Evolutionary conservation across 2,329 filamentous ascomycete genomes (phyloP), one percentile per base, ranked within the genome.

Genomic region (Parascedosporium putredinis): DNA sequence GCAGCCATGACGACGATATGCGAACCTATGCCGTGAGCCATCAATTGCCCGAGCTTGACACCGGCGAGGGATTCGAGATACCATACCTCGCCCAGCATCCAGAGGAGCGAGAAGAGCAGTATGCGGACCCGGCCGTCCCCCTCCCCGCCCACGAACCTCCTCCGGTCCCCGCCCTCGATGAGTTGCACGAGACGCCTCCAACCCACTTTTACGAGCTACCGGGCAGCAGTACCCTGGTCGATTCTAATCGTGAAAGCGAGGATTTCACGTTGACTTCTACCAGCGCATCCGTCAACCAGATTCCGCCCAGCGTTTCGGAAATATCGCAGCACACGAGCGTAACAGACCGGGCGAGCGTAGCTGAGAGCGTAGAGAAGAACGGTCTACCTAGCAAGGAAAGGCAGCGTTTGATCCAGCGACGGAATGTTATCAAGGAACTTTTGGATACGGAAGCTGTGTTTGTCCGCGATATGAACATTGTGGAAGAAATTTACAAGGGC

Each of bases 401-500:
- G 53, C 83, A 84, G 53, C 81, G 86, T n/a, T 71, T 97, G 7
- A 79, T 79, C 46, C 86, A 91, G 62, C 84, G 93, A 18, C 81
- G 84, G 50, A 81, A 94, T 62, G 81, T 94, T 45, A 84, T 97
- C 59, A 90, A 91, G 61, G 93, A 98, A 65, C 72, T 98, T 33
- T 78, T 96, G 43, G 89, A 96, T 59, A 98, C 62, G 0, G 93
- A 98, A 63, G 83, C 88, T 45, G 83, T 84, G 5, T 97, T 95
- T 65, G 83, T 94, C 51, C 81, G 88, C 55, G 93, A 98, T 63
- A 91, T 98, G 88, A 95, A 90, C 63, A 91, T 98, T 49, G 85
- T 95, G 2, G 88, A 95, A 60, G 90, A 97, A 61, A 97, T 98
- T 50, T 98, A 97, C 73, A 95, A 94, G 66, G 89, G 88, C 40